phyloP scores from a whole-genome alignment of 1,139 yeast species.

The Kodamaea fungicola region DNA sequence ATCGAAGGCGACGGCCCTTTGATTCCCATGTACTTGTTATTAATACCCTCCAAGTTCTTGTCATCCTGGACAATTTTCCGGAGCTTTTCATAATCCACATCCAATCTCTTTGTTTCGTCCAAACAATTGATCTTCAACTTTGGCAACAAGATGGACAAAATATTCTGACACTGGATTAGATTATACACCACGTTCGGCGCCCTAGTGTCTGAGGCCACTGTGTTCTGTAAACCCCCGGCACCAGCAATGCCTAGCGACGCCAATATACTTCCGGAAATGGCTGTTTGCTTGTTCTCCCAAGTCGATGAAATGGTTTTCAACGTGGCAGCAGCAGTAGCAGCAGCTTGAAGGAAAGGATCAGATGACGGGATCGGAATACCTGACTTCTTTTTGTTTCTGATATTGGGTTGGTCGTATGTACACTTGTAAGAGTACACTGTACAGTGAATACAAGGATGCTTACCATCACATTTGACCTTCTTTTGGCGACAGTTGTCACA shows the following conservation, averaged over 20 bases:
- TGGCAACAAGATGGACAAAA: conserved; percentile 45
- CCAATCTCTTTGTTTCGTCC: conserved; percentile 26
- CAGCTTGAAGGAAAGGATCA: conserved; percentile 13
- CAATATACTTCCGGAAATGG: conserved; percentile 5
- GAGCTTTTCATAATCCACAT: conserved; percentile 34
- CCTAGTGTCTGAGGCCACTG: background rate
- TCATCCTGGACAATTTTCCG: conserved; percentile 21
- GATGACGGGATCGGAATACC: conserved; percentile 30
- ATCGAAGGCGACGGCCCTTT: conserved; percentile 20
- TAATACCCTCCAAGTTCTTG: conserved; percentile 16
- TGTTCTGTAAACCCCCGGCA: background rate
- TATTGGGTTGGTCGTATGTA: conserved; percentile 70
- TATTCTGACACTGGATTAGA: conserved; percentile 17
- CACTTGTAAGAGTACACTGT: conserved; percentile 81
- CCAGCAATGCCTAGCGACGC: conserved; percentile 4
- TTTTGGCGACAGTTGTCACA: conserved; percentile 78
- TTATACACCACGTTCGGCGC: conserved; percentile 12
- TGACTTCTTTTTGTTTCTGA: conserved; percentile 45
- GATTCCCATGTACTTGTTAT: conserved; percentile 21
- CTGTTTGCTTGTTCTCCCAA: conserved; percentile 5
- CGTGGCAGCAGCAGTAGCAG: conserved; percentile 16
- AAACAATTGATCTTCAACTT: conserved; percentile 38
- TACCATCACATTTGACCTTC: conserved; percentile 87
- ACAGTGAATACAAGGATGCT: conserved; percentile 83
- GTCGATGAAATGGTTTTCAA: conserved; percentile 6